A percentile compares a stretch with the other conserved stretches of the same genome.
Evolutionary conservation across 2,329 filamentous ascomycete genomes (phyloP).

Genomic region (Colletotrichum orbiculare): DNA sequence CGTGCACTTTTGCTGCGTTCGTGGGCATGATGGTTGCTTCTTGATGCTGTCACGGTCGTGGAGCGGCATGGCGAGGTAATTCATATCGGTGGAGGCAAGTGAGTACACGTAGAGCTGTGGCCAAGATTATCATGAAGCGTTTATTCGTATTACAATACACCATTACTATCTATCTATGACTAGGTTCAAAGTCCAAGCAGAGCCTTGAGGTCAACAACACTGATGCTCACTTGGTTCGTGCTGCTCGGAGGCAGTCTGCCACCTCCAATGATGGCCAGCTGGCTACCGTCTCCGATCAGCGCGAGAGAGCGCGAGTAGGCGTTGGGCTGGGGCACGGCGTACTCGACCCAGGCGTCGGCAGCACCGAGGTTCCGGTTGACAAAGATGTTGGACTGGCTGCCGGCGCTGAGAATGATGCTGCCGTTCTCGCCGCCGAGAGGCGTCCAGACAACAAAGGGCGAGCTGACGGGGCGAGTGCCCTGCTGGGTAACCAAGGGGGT

Average conservation of each 20-base stretch:
- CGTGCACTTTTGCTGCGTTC: constrained; percentile 15
- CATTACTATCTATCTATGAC: background rate
- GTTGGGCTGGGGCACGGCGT: constrained; percentile 47
- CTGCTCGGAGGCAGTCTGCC: constrained; percentile 58
- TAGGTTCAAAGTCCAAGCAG: constrained; percentile 23
- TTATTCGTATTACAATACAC: background rate
- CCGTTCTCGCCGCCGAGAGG: constrained; percentile 54
- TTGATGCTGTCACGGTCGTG: background rate
- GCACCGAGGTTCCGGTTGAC: constrained; percentile 54
- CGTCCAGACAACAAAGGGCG: constrained; percentile 57
- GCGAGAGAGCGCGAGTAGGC: constrained; percentile 52
- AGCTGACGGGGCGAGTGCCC: constrained; percentile 47
- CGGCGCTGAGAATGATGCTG: constrained; percentile 57
- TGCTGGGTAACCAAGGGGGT: constrained; percentile 47
- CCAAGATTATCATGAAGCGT: background rate
- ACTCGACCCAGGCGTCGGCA: constrained; percentile 49
- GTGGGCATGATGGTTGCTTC: constrained; percentile 1
- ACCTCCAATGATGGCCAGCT: constrained; percentile 55
- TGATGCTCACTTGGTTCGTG: constrained; percentile 55
- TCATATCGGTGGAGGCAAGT: background rate
- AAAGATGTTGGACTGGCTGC: constrained; percentile 52
- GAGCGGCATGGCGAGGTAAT: background rate
- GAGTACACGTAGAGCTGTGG: background rate
- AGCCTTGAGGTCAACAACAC: constrained; percentile 45
- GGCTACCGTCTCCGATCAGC: constrained; percentile 48